These are phyloP conservation scores for Sclerotinia sclerotiorum DNA, from an alignment of 2,329 filamentous ascomycete genomes.

Conservation along the genomic window DNA sequence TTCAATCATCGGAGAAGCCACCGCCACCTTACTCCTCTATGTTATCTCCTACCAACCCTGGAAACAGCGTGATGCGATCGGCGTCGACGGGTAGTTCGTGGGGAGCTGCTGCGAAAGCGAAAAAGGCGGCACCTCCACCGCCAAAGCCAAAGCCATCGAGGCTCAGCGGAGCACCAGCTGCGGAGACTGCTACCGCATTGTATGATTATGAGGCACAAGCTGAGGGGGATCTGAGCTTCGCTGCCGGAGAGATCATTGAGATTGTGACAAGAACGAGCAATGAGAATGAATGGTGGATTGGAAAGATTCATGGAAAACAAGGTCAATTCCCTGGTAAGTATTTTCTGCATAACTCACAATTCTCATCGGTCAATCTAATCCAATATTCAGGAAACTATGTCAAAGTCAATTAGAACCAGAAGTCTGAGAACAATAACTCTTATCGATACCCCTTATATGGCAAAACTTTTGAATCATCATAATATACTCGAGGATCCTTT, in stretches of 20 bases:
- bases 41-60: constrained; percentile 31
- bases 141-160: constrained; percentile 80
- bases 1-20: constrained; percentile 53
- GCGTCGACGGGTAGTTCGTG: constrained; percentile 46
- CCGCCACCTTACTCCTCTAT: constrained; percentile 67
- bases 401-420: constrained; percentile 41
- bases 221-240: constrained; percentile 89
- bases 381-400: constrained; percentile 51
- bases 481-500: constrained; percentile 1
- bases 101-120: constrained; percentile 63
- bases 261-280: constrained; percentile 81
- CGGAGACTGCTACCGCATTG: constrained; percentile 82
- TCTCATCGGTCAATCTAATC: constrained; percentile 25
- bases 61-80: constrained; percentile 42
- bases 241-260: constrained; percentile 84
- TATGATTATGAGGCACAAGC: constrained; percentile 97
- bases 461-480: constrained; percentile 17
- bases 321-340: constrained; percentile 91
- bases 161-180: constrained; percentile 62
- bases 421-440: neutral
- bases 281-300: constrained; percentile 97
- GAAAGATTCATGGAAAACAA: constrained; percentile 72
- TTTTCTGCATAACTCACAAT: neutral
- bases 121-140: constrained; percentile 63
- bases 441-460: constrained; percentile 17